Percentiles rank a stretch among this genome's conserved stretches.
Evolutionary conservation across 2,329 filamentous ascomycete genomes (phyloP).

Genomic region (Epicoccum sorghinum): DNA sequence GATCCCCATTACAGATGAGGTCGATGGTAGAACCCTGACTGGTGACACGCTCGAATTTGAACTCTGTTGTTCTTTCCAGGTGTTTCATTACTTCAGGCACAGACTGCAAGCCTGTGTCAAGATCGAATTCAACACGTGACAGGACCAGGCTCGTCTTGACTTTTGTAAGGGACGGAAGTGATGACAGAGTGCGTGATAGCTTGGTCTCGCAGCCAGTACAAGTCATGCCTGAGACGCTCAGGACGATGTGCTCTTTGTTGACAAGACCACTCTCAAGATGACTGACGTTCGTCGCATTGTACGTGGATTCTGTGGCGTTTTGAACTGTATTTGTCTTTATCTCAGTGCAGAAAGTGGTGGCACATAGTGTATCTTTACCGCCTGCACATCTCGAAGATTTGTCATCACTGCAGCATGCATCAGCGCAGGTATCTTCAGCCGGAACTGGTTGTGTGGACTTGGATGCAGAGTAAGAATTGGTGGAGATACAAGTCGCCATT

Average conservation of each 20-base stretch:
- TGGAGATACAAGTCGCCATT: too few relatives aligned
- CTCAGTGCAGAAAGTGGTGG: too few relatives aligned
- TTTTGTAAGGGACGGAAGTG: conserved; percentile 57
- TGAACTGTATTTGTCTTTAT: too few relatives aligned
- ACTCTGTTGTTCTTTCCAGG: conserved; percentile 65
- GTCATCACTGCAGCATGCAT: too few relatives aligned
- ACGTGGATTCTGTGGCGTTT: too few relatives aligned
- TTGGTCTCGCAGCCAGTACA: conserved; percentile 76
- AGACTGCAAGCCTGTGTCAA: conserved; percentile 49
- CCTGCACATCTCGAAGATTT: too few relatives aligned
- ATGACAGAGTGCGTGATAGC: conserved; percentile 59
- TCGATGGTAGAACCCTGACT: conserved; percentile 35
- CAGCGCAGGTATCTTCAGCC: too few relatives aligned
- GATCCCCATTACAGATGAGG: conserved; percentile 19
- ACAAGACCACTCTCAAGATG: background rate
- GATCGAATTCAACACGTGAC: conserved; percentile 68
- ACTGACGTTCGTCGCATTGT: too few relatives aligned
- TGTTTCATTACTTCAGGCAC: conserved; percentile 55
- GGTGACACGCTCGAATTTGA: conserved; percentile 58
- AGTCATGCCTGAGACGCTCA: conserved; percentile 74
- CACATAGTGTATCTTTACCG: too few relatives aligned
- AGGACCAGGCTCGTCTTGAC: conserved; percentile 71
- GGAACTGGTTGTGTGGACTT: too few relatives aligned
- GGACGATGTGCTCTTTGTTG: conserved; percentile 60
- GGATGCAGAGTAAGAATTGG: too few relatives aligned